A percentile compares a stretch with the other conserved stretches of the same genome.
Conservation (phyloP, 192 early-diverging fungal genomes). For the Gryganskiella cystojenkinii region DNA sequence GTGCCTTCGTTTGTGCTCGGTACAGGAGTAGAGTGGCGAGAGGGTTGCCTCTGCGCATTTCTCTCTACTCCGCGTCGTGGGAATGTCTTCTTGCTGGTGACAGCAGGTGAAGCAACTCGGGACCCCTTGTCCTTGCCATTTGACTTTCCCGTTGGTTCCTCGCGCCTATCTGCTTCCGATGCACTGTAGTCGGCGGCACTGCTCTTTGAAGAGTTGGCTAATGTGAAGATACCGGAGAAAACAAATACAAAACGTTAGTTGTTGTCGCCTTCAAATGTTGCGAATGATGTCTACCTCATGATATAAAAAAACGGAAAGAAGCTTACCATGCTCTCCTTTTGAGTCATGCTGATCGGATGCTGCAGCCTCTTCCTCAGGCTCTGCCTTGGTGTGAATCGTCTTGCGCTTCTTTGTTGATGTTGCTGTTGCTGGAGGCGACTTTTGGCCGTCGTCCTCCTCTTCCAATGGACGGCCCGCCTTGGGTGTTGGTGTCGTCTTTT, state of each 20-base stretch:
- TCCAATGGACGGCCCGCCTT: too few species aligned
- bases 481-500: too few species aligned
- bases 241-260: too few species aligned
- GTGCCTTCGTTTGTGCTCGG: conserved; percentile 15
- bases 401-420: neutral
- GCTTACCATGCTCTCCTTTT: neutral
- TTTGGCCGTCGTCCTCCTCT: too few species aligned
- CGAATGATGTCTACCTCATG: conserved; percentile 7
- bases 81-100: conserved; percentile 7
- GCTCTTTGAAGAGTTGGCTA: too few species aligned
- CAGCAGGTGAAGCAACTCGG: neutral
- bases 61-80: conserved; percentile 7
- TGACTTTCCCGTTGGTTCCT: conserved; percentile 1
- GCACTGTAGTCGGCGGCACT: neutral
- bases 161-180: conserved; percentile 1
- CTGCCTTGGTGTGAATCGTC: neutral
- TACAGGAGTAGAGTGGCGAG: conserved; percentile 35
- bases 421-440: too few species aligned
- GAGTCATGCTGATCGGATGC: neutral
- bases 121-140: conserved; percentile 4
- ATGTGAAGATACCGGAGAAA: too few species aligned
- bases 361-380: conserved; percentile 4
- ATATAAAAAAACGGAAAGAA: neutral
- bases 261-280: too few species aligned
- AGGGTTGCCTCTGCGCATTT: conserved; percentile 7